Evolutionary conservation across 148 eudicot species (phyloP).

Genomic region (Nyssa sinensis): DNA sequence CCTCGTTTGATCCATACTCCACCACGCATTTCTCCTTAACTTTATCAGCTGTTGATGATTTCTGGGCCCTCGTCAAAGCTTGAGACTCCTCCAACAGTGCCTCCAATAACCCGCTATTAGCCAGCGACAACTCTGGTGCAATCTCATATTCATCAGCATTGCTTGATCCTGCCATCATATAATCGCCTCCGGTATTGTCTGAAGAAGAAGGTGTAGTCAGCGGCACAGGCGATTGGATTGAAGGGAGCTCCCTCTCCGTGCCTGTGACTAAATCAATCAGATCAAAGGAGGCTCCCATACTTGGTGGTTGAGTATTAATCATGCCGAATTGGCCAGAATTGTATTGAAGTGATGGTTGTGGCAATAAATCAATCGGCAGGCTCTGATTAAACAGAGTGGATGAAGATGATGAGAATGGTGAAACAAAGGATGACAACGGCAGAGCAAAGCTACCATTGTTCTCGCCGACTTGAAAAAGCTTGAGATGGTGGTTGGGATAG

Average conservation of each 20-base stretch:
- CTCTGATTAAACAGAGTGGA: neutral
- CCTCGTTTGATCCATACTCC: too few species aligned
- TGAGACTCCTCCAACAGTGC: constrained; percentile 66
- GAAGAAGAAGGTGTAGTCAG: constrained; percentile 14
- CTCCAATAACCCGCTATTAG: constrained; percentile 76
- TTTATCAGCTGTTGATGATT: constrained; percentile 16
- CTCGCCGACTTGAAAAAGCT: neutral
- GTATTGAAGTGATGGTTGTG: neutral
- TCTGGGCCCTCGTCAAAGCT: constrained; percentile 24
- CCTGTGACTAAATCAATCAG: constrained; percentile 1
- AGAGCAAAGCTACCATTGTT: neutral
- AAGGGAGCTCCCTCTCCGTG: constrained; percentile 63
- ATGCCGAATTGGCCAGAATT: neutral
- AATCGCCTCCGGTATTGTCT: constrained; percentile 11
- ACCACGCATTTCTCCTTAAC: neutral
- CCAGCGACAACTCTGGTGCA: constrained; percentile 16
- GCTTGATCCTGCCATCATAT: constrained; percentile 16
- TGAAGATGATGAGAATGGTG: constrained; percentile 13
- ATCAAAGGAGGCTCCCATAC: neutral
- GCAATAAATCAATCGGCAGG: neutral
- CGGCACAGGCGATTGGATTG: constrained; percentile 47
- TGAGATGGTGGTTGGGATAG: constrained; percentile 16
- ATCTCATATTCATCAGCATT: constrained; percentile 20
- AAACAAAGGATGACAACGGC: constrained; percentile 8
- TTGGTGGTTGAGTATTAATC: neutral